Evolutionary conservation across 805 yeast species (phyloP).

Genomic region (Priceomyces haplophilus): DNA sequence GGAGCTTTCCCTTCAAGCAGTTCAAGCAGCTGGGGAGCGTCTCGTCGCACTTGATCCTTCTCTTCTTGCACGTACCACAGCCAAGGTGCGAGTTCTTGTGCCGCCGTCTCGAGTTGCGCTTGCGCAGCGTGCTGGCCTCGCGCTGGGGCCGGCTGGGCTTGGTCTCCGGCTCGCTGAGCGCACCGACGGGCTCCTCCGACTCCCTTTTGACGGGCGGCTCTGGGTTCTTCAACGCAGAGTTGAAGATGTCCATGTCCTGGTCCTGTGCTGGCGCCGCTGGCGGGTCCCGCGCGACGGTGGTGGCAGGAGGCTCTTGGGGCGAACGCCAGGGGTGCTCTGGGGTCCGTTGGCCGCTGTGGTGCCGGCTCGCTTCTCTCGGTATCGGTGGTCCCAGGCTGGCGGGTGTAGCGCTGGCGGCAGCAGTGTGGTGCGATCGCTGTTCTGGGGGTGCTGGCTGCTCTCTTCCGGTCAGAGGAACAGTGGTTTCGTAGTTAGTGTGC

Average conservation of each 20-base stretch:
- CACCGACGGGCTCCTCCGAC: constrained; percentile 9
- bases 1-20: constrained; percentile 45
- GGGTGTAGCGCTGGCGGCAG: no score
- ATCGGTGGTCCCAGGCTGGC: no score
- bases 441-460: no score
- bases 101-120: constrained; percentile 50
- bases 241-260: constrained; percentile 19
- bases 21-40: constrained; percentile 48
- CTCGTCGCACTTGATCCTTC: constrained; percentile 52
- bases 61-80: constrained; percentile 59
- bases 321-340: no score
- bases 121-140: constrained; percentile 14
- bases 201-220: constrained; percentile 34
- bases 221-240: constrained; percentile 33
- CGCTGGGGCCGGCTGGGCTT: constrained; percentile 6
- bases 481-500: no score
- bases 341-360: no score
- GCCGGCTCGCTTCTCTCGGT: no score
- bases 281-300: no score
- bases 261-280: no score
- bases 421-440: no score
- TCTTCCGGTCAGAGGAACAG: no score
- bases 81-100: constrained; percentile 73
- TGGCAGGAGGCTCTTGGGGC: no score
- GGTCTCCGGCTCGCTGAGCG: constrained; percentile 3